Evolutionary conservation across 495 filamentous ascomycete genomes (phyloP), one percentile per base, ranked within the genome.

Genomic region (Podospora bellae-mahoneyi): DNA sequence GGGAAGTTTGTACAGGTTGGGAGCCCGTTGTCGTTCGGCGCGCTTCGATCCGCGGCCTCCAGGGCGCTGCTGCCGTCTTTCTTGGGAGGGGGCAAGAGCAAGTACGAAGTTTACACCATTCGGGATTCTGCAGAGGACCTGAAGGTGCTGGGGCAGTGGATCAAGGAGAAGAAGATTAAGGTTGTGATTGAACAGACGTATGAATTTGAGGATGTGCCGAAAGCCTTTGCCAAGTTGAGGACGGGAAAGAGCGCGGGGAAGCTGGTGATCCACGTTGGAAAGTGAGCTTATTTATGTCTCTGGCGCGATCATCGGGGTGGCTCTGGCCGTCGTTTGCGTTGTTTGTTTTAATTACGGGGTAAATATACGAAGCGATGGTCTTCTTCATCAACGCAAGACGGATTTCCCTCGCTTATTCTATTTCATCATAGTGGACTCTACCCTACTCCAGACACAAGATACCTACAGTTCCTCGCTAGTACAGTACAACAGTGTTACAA

Each of bases 21-120:
- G 0, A 82, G 68, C 5, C 15, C 54, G 20, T 10, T 73, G 26
- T 66, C 67, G 20, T 3, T 75, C 3, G 28, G 28, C 0, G 60
- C 66, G 3, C 5, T 81, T 4, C 70, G 66, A 59, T 74, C 77
- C 15, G 34, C 71, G 0, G 18, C 66, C 16, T 71, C 72, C 20
- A 71, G 77, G 32, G 60, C 81, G 53, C 30, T 86, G 0, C 68
- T 80, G 69, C 91, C 91, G 3, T 72, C 80, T 0, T 82, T 87
- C 34, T 71, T 93, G 18, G 90, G 91, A 4, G 91, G 91, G 34
- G 88, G 88, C 15, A 85, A 86, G 77, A 79, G 87, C 64, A 81
- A 79, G 65, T 87, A 81, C 71, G 73, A 81, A 28, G 71, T 84
- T 44, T 72, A 86, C 3, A 72, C 75, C 27, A 68, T 80, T 20